A percentile compares a stretch with the other conserved stretches of the same genome.
Conservation (phyloP, 371 early-diverging fungal genomes). For the Coemansia sp. region DNA sequence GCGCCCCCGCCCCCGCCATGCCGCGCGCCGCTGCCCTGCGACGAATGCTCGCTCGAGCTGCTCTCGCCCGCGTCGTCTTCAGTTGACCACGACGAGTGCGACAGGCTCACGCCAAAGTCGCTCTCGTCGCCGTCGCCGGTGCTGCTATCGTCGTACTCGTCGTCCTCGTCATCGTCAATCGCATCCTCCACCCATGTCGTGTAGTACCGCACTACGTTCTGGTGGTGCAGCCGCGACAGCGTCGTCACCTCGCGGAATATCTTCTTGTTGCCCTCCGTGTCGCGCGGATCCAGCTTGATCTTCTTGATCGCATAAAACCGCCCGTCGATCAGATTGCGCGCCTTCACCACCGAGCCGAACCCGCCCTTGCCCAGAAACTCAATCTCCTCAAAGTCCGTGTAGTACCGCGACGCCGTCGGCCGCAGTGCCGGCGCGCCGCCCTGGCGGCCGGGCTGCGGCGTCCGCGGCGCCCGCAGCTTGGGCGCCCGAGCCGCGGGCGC, state of each 20-base stretch:
- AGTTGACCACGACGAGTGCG: constrained; percentile 47
- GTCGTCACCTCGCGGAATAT: constrained; percentile 90
- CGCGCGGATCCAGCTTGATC: constrained; percentile 58
- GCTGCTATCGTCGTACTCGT: neutral
- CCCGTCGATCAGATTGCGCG: constrained; percentile 75
- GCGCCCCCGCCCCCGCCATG: constrained; percentile 5
- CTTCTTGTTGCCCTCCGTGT: constrained; percentile 61
- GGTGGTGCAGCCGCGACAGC: constrained; percentile 83
- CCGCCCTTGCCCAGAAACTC: constrained; percentile 87
- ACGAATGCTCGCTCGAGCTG: constrained; percentile 7
- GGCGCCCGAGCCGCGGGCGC: too few relatives aligned
- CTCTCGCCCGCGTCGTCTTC: constrained; percentile 53
- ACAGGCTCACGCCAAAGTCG: constrained; percentile 17
- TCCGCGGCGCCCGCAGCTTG: too few relatives aligned
- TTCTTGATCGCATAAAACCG: constrained; percentile 90
- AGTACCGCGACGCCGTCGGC: constrained; percentile 63
- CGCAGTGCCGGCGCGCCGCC: neutral
- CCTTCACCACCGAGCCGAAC: constrained; percentile 88
- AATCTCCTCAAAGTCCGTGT: constrained; percentile 81
- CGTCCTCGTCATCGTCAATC: neutral
- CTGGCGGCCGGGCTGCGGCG: too few relatives aligned
- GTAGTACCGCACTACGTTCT: constrained; percentile 90
- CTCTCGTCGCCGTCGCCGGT: constrained; percentile 30
- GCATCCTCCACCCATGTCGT: constrained; percentile 86
- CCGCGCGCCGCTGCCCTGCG: neutral